Base-by-base conservation (phyloP, 345 rosid species). In the Arabidopsis arenosa region DNA sequence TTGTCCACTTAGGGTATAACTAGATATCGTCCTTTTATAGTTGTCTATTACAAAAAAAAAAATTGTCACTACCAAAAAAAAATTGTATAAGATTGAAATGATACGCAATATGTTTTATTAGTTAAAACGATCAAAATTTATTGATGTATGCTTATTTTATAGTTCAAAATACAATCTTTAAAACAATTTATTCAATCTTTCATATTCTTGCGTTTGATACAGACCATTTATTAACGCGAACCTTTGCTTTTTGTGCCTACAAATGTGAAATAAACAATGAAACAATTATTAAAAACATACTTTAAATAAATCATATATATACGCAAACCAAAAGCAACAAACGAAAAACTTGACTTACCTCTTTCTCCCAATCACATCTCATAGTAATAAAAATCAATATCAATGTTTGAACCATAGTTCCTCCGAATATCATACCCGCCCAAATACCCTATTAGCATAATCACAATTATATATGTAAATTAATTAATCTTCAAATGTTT, bases 291-390 rank as follows among this genome's bases (percentile, higher is more conserved):
- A n/a, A 18, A 15, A 26, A 39, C 4, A 26, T 3, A 44, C 6
- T 0, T 15, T 5, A 64, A 51, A 7, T n/a, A 49, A 35, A 33
- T 1, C 17, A 44, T 14, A 35, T 4, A n/a, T 14, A 66, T 18
- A 47, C 9, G 2, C 6, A n/a, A 66, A 17, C 33, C 18, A 45
- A n/a, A 35, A 35, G 6, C 72, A 51, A 53, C 15, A 68, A 48
- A 49, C 15, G 33, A 47, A 14, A 21, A 23, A 21, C 1, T 0
- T 21, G 26, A 39, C 15, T 26, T 68, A 69, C 73, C 63, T 69
- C 73, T 69, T 41, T 69, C 9, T 69, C 63, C 73, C 73, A 69
- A 3, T 69, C 54, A 10, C 73, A 28, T 69, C 41, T 68, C 54
- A 56, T 2, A 15, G 53, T 43, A 11, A 69, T 55, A 28, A 28